Base-by-base conservation (phyloP, 2,329 filamentous ascomycete species). In the Rutstroemia sydowiana region DNA sequence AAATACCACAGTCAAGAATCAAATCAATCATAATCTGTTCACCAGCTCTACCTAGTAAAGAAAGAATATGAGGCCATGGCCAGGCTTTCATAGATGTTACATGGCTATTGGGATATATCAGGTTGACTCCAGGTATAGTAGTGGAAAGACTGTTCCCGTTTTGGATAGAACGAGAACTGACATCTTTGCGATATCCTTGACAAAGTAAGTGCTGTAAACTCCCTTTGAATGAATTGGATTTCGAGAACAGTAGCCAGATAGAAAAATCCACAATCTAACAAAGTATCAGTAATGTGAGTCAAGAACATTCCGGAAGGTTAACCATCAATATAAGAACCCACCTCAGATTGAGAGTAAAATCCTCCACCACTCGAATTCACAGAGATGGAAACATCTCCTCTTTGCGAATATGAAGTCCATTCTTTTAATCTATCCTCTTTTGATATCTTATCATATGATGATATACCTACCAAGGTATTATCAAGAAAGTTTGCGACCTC, bases 1-100 rank as follows among this genome's bases (percentile, higher is more conserved):
- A 98, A 5, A 97, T 71, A 6, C 87, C 85, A 66, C 84, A 88
- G 55, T 93, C 81, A 2, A 91, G 68, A 5, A 97, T 73, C 53
- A 95, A 71, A 59, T 86, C 77, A 47, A 88, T 76, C 79, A 96
- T 88, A 54, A 92, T 82, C 21, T 75, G 75, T 55, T 95, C 87
- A 3, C 88, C 88, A 44, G 81, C 81, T 54, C 76, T 77, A 0
- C 92, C 93, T 10, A 97, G 70, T 4, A 95, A 70, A 23, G 76
- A 74, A 16, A 95, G 77, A 10, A 96, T 65, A 52, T 85, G 78
- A 11, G 83, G 81, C 93, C 93, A 98, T 36, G 85, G 79, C 6
- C 73, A 67, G 21, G 74, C 68, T 66, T 87, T 95, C 48, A 98
- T 71, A 5, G 74, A 72, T 26, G 79, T 73, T 13, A 87, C 84